These are phyloP conservation scores for Suillus variegatus DNA, from an alignment of 768 basidiomycete genomes.

Conservation along the genomic window DNA sequence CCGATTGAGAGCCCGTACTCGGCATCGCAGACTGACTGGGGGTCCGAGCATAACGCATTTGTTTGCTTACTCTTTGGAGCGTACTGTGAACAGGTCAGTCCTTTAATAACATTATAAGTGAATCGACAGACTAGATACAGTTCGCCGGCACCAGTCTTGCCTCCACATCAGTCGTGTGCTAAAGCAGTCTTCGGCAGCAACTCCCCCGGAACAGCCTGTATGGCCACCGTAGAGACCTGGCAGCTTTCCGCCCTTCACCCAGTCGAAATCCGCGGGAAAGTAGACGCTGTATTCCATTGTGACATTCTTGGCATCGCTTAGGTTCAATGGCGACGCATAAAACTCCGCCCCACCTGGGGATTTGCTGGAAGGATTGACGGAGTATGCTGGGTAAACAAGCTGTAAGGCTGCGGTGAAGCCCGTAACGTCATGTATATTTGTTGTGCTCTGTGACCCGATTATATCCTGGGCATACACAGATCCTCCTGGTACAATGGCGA, in stretches of 20 bases:
- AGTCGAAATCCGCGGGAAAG: slow-evolving; percentile 74
- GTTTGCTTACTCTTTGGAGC: slow-evolving; percentile 75
- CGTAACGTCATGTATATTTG: slow-evolving; percentile 21
- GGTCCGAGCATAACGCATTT: slow-evolving; percentile 54
- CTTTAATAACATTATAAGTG: background rate
- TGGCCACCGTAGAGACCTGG: slow-evolving; percentile 80
- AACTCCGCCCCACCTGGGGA: slow-evolving; percentile 78
- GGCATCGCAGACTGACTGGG: slow-evolving; percentile 61
- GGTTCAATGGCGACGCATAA: slow-evolving; percentile 49
- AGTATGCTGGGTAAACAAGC: slow-evolving; percentile 66
- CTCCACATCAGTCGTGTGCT: slow-evolving; percentile 89
- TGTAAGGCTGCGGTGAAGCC: slow-evolving; percentile 51
- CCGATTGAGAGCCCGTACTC: slow-evolving; percentile 76
- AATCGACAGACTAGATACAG: slow-evolving; percentile 63
- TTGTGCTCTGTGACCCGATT: slow-evolving; percentile 14
- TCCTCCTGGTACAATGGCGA: slow-evolving; percentile 26
- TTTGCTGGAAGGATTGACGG: slow-evolving; percentile 63
- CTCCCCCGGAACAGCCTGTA: slow-evolving; percentile 69
- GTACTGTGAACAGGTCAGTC: slow-evolving; percentile 47
- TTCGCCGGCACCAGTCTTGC: slow-evolving; percentile 64
- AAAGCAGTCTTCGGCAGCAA: slow-evolving; percentile 73
- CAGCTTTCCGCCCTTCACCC: slow-evolving; percentile 81
- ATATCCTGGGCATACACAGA: background rate
- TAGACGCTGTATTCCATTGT: slow-evolving; percentile 72
- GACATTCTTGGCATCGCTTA: slow-evolving; percentile 51